Evolutionary conservation across 345 rosid species (phyloP).

Genomic region (Lumnitzera racemosa): DNA sequence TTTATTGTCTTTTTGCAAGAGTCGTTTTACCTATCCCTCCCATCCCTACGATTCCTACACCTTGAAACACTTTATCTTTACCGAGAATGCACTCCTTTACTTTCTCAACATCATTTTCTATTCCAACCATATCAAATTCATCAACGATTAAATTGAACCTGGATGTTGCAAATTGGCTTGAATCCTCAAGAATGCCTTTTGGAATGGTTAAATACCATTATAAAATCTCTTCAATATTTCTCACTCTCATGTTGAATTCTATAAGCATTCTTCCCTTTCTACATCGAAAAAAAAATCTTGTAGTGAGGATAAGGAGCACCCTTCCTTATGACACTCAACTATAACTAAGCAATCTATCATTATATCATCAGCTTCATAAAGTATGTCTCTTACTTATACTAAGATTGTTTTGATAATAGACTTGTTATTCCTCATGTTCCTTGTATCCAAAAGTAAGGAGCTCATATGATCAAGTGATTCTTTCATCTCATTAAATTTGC

Average conservation of each 20-base stretch:
- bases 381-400: conserved; percentile 6
- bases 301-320: conserved; percentile 1
- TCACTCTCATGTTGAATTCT: conserved; percentile 15
- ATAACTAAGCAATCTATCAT: conserved; percentile 19
- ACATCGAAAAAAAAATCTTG: conserved; percentile 3
- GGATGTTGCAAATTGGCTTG: not conserved
- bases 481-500: conserved; percentile 11
- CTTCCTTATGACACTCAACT: conserved; percentile 9
- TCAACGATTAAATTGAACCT: not conserved
- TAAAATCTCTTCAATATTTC: conserved; percentile 1
- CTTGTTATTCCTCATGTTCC: conserved; percentile 6
- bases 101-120: conserved; percentile 14
- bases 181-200: not conserved
- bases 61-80: not conserved
- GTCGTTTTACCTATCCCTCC: conserved; percentile 32
- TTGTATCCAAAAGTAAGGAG: conserved; percentile 10
- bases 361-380: conserved; percentile 23
- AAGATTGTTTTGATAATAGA: conserved; percentile 4
- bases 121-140: conserved; percentile 14
- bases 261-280: conserved; percentile 10
- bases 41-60: conserved; percentile 26
- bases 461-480: conserved; percentile 11
- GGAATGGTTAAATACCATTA: not conserved
- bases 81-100: conserved; percentile 17
- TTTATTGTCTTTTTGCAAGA: conserved; percentile 15